Evolutionary conservation across 805 yeast species (phyloP).

Genomic region (Blastobotrys peoriensis): DNA sequence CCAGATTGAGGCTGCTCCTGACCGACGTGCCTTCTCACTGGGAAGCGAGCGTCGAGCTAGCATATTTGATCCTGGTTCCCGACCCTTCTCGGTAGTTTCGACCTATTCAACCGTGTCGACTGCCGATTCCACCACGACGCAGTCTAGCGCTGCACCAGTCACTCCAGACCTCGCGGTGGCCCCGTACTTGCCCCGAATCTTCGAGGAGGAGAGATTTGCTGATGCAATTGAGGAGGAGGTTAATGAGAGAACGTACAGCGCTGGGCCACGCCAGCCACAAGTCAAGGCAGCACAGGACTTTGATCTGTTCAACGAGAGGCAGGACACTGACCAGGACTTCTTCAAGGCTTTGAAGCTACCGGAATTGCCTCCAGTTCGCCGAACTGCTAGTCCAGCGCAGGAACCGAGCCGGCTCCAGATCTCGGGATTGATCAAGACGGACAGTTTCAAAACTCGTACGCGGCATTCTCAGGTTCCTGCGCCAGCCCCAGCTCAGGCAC

Average conservation of each 20-base stretch:
- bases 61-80: constrained; percentile 5
- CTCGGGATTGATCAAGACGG: constrained; percentile 20
- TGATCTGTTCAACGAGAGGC: constrained; percentile 1
- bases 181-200: constrained; percentile 32
- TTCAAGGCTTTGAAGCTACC: background rate
- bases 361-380: background rate
- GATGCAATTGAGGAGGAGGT: constrained; percentile 34
- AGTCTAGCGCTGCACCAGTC: background rate
- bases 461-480: constrained; percentile 11
- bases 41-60: constrained; percentile 7
- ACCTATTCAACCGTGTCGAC: constrained; percentile 4
- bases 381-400: background rate
- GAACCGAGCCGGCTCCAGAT: constrained; percentile 18
- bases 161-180: constrained; percentile 2
- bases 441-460: constrained; percentile 16
- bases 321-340: background rate
- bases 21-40: constrained; percentile 4
- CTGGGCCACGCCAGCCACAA: constrained; percentile 1
- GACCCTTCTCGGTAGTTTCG: constrained; percentile 3
- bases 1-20: constrained; percentile 1
- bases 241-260: constrained; percentile 16
- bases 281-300: constrained; percentile 2
- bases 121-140: background rate
- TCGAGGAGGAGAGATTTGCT: constrained; percentile 35
- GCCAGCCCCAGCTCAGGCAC: background rate